Base-by-base conservation (phyloP, 768 basidiomycete genomes). In the Royoungia palumana region DNA sequence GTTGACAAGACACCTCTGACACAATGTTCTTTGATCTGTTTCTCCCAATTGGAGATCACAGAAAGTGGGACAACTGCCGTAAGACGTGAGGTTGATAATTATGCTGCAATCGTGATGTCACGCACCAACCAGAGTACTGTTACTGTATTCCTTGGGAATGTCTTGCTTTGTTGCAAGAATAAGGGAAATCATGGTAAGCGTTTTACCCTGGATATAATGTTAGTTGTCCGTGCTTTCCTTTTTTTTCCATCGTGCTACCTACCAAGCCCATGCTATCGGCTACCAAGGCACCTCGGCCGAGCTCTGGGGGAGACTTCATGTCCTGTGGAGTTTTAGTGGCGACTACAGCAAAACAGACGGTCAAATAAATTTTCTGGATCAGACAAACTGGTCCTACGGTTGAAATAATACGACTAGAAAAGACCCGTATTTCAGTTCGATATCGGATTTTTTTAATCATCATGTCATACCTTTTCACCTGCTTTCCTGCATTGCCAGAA, bases 241-340 rank as follows among this genome's bases (percentile, higher is more conserved):
- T 32, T 16, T 5, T 28, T 14, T 32, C 11, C 19, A 20, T 20
- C 6, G 2, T 6, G 21, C 30, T 13, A 47, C 55, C 43, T 58
- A 81, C 80, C 47, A 80, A 57, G 46, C 83, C 93, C 94, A 96
- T 96, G 35, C 89, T 87, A 68, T 95, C 94, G 1, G 87, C 93
- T 48, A 88, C 82, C 42, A 95, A 71, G 3, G 89, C 93, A n/a
- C 94, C 94, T 58, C 84, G 73, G 10, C 91, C 91, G 19, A 94
- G 78, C 0, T 57, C 55, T 3, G 92, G 92, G 19, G 68, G 66
- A 2, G 54, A 49, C 2, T 73, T 61, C 0, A 70, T 68, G 45
- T 78, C 72, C 62, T 89, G 89, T 17, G 87, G 89, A 12, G 82
- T 85, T 56, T 85, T 86, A 0, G 94, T 94, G 0, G 87, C 91